Conservation (phyloP, 257 asterid genomes). For the Solanum clarkiae region DNA sequence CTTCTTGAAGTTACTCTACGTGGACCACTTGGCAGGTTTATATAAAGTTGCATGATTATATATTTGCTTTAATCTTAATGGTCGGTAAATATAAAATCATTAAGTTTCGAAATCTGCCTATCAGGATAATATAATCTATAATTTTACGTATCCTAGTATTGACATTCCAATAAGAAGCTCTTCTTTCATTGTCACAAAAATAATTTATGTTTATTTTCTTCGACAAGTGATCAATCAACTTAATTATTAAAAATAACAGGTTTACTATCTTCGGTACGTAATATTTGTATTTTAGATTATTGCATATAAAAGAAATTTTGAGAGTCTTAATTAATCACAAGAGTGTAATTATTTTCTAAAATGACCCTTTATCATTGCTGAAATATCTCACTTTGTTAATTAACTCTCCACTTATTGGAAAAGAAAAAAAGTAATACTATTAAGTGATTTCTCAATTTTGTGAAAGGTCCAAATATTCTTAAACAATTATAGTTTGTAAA, state of each 20-base stretch:
- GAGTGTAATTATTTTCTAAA: no score
- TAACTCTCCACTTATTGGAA: not conserved
- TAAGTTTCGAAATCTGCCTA: conserved; percentile 13
- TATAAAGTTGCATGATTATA: not conserved
- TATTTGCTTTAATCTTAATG: not conserved
- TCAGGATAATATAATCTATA: conserved; percentile 21
- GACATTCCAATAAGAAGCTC: conserved; percentile 20
- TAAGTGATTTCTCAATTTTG: not conserved
- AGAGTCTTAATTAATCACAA: not conserved
- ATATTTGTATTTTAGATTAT: not conserved
- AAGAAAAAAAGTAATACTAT: not conserved
- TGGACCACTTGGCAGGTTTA: not conserved
- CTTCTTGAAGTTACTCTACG: not conserved
- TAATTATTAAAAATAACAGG: not conserved
- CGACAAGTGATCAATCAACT: not conserved
- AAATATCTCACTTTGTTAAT: not conserved
- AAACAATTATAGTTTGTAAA: not conserved
- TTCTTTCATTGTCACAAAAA: not conserved
- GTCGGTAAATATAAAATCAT: conserved; percentile 6
- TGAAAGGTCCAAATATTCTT: not conserved
- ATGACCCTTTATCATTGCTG: not conserved
- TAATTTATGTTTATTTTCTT: not conserved
- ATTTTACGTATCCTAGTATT: conserved; percentile 4
- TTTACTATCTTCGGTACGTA: not conserved
- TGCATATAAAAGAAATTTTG: not conserved